Percentiles rank a stretch among this genome's conserved stretches.
Conservation (phyloP, 495 filamentous ascomycete genomes). For the Pseudevernia furfuracea region DNA sequence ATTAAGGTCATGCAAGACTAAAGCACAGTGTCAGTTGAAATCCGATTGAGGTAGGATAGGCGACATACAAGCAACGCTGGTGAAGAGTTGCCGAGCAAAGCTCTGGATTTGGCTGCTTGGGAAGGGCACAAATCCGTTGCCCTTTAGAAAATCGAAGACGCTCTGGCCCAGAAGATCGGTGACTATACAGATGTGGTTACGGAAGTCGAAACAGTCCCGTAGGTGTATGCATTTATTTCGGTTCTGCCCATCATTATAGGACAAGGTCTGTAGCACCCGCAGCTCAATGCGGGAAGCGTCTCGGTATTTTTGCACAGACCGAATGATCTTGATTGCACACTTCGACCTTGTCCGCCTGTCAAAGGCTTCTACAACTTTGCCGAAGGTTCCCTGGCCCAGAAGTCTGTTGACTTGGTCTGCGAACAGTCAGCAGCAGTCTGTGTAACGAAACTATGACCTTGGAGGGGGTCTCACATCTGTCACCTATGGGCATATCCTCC, state of each 20-base stretch:
- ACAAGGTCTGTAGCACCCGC: slow-evolving; percentile 80
- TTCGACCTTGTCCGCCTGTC: slow-evolving; percentile 66
- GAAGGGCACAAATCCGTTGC: slow-evolving; percentile 89
- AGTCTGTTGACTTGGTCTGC: slow-evolving; percentile 79
- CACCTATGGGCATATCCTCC: slow-evolving; percentile 72
- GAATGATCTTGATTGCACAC: slow-evolving; percentile 95
- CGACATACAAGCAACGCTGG: slow-evolving; percentile 92
- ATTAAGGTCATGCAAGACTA: slow-evolving; percentile 94
- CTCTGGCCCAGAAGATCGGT: slow-evolving; percentile 94
- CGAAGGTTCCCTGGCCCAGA: slow-evolving; percentile 94
- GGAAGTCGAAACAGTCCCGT: slow-evolving; percentile 93
- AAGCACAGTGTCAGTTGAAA: slow-evolving; percentile 28
- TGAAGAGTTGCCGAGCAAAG: slow-evolving; percentile 91
- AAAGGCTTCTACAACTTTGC: slow-evolving; percentile 90
- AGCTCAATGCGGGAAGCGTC: slow-evolving; percentile 96
- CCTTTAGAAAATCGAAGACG: slow-evolving; percentile 97
- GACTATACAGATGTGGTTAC: slow-evolving; percentile 98
- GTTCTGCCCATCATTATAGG: slow-evolving; percentile 83
- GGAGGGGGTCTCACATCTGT: slow-evolving; percentile 63
- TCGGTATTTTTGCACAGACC: slow-evolving; percentile 94
- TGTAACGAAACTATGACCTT: slow-evolving; percentile 1
- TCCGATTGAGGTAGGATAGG: slow-evolving; percentile 2
- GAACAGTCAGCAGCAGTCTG: slow-evolving; percentile 27
- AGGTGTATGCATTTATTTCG: slow-evolving; percentile 96
- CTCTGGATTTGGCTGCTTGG: slow-evolving; percentile 98